These are phyloP conservation scores for Helichrysum umbraculigerum DNA, from an alignment of 129 eudicot species.

Conservation along the genomic window DNA sequence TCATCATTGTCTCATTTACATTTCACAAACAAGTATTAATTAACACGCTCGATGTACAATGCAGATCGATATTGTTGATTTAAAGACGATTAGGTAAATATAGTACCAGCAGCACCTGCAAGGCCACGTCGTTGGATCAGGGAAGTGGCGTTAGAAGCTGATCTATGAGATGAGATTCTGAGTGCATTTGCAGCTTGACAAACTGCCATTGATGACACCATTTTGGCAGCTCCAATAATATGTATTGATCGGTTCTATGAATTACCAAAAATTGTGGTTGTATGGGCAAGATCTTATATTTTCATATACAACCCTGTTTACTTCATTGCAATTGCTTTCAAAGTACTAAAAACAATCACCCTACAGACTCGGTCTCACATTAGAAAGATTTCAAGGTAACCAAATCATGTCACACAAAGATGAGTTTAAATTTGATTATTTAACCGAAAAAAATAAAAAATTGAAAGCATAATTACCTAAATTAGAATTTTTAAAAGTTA, in stretches of 20 bases:
- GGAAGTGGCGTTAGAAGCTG: constrained; percentile 43
- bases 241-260: too few species aligned
- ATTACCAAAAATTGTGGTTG: neutral
- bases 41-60: neutral
- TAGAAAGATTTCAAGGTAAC: too few species aligned
- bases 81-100: neutral
- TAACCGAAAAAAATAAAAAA: too few species aligned
- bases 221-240: constrained; percentile 22
- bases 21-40: neutral
- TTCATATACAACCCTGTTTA: neutral
- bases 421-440: too few species aligned
- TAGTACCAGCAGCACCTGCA: constrained; percentile 80
- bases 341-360: neutral
- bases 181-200: constrained; percentile 60
- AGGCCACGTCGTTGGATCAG: constrained; percentile 76
- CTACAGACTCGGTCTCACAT: neutral
- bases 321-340: neutral
- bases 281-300: neutral
- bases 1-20: neutral
- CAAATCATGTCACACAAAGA: too few species aligned
- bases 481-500: too few species aligned
- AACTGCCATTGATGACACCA: constrained; percentile 65
- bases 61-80: neutral
- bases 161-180: constrained; percentile 51
- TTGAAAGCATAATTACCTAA: too few species aligned